Base-by-base conservation (phyloP, 2,329 filamentous ascomycete genomes). In the Trichophyton rubrum region DNA sequence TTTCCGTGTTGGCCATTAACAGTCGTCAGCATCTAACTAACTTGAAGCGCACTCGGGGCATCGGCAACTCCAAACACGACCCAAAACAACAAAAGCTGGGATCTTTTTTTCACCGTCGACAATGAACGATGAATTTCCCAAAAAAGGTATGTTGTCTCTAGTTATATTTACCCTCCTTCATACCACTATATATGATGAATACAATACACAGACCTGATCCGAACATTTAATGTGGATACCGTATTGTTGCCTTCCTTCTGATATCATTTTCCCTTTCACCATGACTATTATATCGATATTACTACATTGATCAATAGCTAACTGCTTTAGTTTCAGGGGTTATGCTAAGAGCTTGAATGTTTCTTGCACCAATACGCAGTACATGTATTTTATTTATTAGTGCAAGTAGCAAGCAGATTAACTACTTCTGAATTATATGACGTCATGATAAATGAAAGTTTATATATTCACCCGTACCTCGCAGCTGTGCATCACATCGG, bases 51-150 rank as follows among this genome's bases (percentile, higher is more conserved):
- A 92, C 89, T 7, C 79, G 86, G 24, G 90, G 90, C 2, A 87
- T 96, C 61, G 90, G 90, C 60, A 93, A 87, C 67, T 80, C 87
- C 43, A 80, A 81, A 60, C 85, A 89, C 69, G 90, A 96, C 70
- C 79, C 82, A 9, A 84, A 80, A 55, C 91, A 96, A 72, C 85
- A 81, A 68, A 89, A 82, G 17, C 81, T 96, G 66, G 84, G 89
- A 53, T 81, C 81, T 0, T 96, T 93, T 75, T 91, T 96, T 72
- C 85, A 13, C 13, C 22, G 11, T n/a, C 22, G 15, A 13, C 27
- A 22, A 58, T 66, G 35, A 41, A 61, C 17, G 13, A 38, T 38
- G 8, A 43, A 15, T 43, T 17, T 38, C 15, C 13, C 58, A 56
- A 62, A 58, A 62, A 58, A 51, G 45, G 61, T 62, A 62, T 62